phyloP scores from a whole-genome alignment of 2,329 filamentous ascomycete species.

The Diplocarpon mali region DNA sequence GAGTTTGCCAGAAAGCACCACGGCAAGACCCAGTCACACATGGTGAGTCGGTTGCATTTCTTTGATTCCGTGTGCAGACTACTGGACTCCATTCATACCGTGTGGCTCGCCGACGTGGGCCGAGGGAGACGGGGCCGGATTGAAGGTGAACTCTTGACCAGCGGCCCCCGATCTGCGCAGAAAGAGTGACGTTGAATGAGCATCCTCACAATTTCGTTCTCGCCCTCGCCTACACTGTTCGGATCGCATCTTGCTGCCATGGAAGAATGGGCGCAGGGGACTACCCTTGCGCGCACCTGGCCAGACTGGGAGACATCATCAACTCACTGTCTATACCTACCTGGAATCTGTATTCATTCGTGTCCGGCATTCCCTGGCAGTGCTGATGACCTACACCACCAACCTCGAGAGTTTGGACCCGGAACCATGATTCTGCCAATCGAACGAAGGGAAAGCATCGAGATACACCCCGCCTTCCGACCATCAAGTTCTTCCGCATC shows the following conservation, averaged over 20 bases:
- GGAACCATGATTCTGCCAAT: not conserved
- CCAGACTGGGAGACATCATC: not conserved
- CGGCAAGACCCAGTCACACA: slow-evolving; percentile 76
- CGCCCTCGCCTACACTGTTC: not conserved
- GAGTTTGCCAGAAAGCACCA: slow-evolving; percentile 57
- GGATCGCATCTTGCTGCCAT: not conserved
- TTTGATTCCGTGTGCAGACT: too few relatives aligned
- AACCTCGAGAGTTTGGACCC: not conserved
- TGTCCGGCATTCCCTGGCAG: slow-evolving; percentile 3
- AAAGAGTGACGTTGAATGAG: not conserved
- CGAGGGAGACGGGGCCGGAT: not conserved
- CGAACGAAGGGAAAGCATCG: not conserved
- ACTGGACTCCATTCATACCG: too few relatives aligned
- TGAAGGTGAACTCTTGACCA: slow-evolving; percentile 5
- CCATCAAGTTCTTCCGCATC: not conserved
- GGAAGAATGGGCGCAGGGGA: not conserved
- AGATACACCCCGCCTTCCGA: slow-evolving; percentile 3
- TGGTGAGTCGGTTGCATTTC: slow-evolving; percentile 46
- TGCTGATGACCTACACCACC: slow-evolving; percentile 5
- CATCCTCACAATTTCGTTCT: not conserved
- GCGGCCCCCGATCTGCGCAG: not conserved
- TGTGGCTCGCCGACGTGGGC: not conserved
- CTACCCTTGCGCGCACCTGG: not conserved
- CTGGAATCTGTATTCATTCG: slow-evolving; percentile 12
- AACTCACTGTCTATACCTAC: slow-evolving; percentile 11